Base-by-base conservation (phyloP, 2,329 filamentous ascomycete species). In the Aspergillus aculeatinus region DNA sequence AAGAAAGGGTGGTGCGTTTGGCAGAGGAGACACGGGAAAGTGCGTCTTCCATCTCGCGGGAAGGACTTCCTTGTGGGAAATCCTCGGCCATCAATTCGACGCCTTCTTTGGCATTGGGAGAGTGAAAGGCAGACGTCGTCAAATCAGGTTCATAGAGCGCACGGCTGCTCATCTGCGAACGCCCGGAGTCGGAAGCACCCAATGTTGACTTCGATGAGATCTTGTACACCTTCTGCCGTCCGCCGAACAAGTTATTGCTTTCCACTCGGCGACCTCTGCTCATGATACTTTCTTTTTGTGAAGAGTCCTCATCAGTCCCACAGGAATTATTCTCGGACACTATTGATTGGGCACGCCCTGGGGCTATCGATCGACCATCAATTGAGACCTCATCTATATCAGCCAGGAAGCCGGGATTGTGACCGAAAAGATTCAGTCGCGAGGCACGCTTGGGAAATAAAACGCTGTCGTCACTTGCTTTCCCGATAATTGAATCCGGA, bases 391-490 rank as follows among this genome's bases (percentile, higher is more conserved):
- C 95, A 23, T 92, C 91, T 68, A 98, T 98, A 72, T 98, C 93
- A 19, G 86, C 82, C 3, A 97, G 82, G 16, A 82, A 82, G 52
- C 79, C 81, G 31, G 81, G 79, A 51, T 78, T 78, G 64, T 87
- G 85, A 10, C 88, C 87, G 70, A 90, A 91, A 60, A 96, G 87
- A 72, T 86, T 82, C 65, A 96, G 77, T 60, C 89, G 86, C 0
- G 93, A 96, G 64, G 90, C 88, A 57, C 92, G 85, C 70, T 91
- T 93, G 3, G 90, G 90, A 64, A 87, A 90, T 21, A 98, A 79
- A 3, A 98, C 93, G 67, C 93, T 97, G 76, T 97, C 94, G 72
- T 98, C 94, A 75, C 90, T 95, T 16, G 94, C 94, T 76, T 98
- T 97, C 60, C 94, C 94, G 33, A 97, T 84, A 74, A 92, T 90